phyloP scores from a whole-genome alignment of 2,329 filamentous ascomycete genomes.

The Tympanopsis confertula region DNA sequence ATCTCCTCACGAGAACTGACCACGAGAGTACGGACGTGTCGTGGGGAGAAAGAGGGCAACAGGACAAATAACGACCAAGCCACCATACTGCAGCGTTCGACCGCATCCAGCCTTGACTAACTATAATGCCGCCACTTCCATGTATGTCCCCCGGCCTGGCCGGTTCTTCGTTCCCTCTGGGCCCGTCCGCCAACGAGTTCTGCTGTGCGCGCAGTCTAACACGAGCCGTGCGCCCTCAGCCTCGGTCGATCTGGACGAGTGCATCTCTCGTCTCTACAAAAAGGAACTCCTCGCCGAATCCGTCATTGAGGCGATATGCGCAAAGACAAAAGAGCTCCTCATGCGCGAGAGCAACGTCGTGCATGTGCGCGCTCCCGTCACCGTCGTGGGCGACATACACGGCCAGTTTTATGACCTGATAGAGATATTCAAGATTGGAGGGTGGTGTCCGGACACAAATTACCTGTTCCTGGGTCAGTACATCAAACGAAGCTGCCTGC shows the following conservation, averaged over 20 bases:
- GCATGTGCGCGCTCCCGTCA: conserved; percentile 88
- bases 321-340: conserved; percentile 94
- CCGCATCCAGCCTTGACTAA: too few species aligned
- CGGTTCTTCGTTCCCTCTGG: too few species aligned
- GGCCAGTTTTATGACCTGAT: conserved; percentile 98
- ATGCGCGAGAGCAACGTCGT: conserved; percentile 99
- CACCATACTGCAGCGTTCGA: too few species aligned
- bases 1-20: too few species aligned
- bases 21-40: too few species aligned
- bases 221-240: conserved; percentile 56
- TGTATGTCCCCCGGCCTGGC: too few species aligned
- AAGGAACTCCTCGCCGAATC: conserved; percentile 95
- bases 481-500: too few species aligned
- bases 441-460: conserved; percentile 94
- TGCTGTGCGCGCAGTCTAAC: too few species aligned
- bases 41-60: too few species aligned
- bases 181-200: too few species aligned
- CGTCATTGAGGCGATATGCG: conserved; percentile 97
- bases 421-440: conserved; percentile 97
- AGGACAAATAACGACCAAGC: too few species aligned
- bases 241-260: conserved; percentile 96
- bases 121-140: too few species aligned
- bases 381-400: conserved; percentile 95
- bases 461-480: conserved; percentile 82
- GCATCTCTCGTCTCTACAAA: conserved; percentile 90